Conservation (phyloP, 257 asterid genomes). For the Linderniella brevidens region DNA sequence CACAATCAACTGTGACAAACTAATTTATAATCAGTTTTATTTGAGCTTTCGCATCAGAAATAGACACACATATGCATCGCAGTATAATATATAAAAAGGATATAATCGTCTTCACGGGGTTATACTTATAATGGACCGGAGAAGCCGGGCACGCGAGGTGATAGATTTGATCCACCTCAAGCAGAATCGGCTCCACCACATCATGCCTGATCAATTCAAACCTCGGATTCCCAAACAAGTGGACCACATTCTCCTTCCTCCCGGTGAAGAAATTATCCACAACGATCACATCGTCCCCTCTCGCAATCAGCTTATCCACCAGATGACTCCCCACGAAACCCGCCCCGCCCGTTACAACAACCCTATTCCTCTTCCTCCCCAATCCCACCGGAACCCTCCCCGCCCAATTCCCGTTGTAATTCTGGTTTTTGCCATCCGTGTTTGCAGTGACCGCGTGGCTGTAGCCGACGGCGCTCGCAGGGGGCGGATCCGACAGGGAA, state of each 20-base stretch:
- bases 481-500: constrained; percentile 23
- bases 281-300: constrained; percentile 73
- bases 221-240: constrained; percentile 55
- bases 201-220: constrained; percentile 69
- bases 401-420: constrained; percentile 17
- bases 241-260: constrained; percentile 58
- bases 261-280: constrained; percentile 66
- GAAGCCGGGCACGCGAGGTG: constrained; percentile 77
- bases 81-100: constrained; percentile 19
- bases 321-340: constrained; percentile 75
- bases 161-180: constrained; percentile 76
- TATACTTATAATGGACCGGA: constrained; percentile 55
- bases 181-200: constrained; percentile 56
- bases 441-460: constrained; percentile 14
- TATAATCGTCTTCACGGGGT: constrained; percentile 69
- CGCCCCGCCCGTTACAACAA: constrained; percentile 68
- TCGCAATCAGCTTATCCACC: constrained; percentile 54
- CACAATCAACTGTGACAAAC: not conserved
- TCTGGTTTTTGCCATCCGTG: constrained; percentile 13
- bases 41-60: not conserved
- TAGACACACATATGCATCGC: not conserved
- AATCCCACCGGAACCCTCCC: constrained; percentile 60
- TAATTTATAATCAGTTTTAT: not conserved
- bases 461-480: constrained; percentile 8
- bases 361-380: constrained; percentile 41